Evolutionary conservation across 192 early-diverging fungal genomes (phyloP).

Genomic region (Mortierella antarctica): DNA sequence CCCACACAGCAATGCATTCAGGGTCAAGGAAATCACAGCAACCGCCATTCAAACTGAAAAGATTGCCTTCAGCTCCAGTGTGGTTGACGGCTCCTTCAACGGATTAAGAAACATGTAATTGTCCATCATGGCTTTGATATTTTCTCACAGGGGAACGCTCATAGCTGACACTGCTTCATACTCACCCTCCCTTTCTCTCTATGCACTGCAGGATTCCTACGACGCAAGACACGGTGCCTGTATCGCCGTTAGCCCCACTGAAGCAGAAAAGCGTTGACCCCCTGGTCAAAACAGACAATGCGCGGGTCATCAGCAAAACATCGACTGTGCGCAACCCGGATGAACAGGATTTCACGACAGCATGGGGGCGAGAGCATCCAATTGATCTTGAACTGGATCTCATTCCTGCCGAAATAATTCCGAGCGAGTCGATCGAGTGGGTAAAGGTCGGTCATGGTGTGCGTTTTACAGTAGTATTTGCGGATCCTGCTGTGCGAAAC

Average conservation of each 20-base stretch:
- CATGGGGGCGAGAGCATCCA: constrained; percentile 35
- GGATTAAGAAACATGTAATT: too few relatives aligned
- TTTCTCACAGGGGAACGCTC: too few relatives aligned
- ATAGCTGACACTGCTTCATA: neutral
- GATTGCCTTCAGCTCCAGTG: neutral
- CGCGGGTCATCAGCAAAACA: constrained; percentile 21
- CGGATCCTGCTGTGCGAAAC: constrained; percentile 13
- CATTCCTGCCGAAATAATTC: constrained; percentile 1
- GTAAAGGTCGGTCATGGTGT: constrained; percentile 23
- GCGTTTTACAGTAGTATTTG: constrained; percentile 29
- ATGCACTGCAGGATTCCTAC: too few relatives aligned
- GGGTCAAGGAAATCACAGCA: constrained; percentile 16
- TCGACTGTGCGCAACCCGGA: constrained; percentile 28
- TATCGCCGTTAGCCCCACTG: neutral
- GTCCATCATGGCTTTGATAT: too few relatives aligned
- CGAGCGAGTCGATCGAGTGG: constrained; percentile 24
- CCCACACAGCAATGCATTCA: neutral
- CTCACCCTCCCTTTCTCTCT: neutral
- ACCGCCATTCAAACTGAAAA: constrained; percentile 22
- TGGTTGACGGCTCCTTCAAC: too few relatives aligned
- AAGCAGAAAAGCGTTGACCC: neutral
- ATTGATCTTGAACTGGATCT: constrained; percentile 33
- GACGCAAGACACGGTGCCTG: too few relatives aligned
- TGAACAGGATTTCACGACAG: constrained; percentile 19
- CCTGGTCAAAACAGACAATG: neutral